Evolutionary conservation across 106 monocot species (phyloP), one percentile per base, ranked within the genome.

Genomic region (Chionographis japonica): DNA sequence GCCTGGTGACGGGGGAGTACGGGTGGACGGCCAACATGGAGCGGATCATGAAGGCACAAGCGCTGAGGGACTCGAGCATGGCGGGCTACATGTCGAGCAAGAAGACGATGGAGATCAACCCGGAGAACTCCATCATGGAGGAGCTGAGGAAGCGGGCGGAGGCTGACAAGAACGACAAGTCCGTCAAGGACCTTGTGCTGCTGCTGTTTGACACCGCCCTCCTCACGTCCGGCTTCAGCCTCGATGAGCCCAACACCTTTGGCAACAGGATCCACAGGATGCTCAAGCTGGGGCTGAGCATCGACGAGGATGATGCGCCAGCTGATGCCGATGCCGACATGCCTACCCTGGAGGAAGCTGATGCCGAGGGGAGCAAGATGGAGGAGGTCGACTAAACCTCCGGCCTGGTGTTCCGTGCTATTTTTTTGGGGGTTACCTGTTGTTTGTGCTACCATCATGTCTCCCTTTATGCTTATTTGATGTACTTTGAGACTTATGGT

Each of bases 121-220:
- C 74, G 6, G 63, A 65, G 60, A 70, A 70, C 46, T 18, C 70
- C 20, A 73, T 73, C 64, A 73, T 73, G 73, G 73, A 73, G 17
- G 73, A 73, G 73, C 56, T 89, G 52, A 79, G 88, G 73, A 82
- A 89, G 76, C 59, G 88, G 37, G 81, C 88, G 0, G 88, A 89
- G 8, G 82, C 82, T 8, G 89, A 89, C 68, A 89, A 89, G 89
- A 89, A 89, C 12, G 89, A 89, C 74, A 89, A 89, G 40, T 89
- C 89, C 0, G 89, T 89, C 1, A 89, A 82, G 79, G 85, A 89
- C 64, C 85, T 89, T 3, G 79, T 85, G 8, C 35, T 89, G 64
- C 74, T 89, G 50, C 77, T 89, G 4, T 89, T 85, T 27, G 89
- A 89, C 61, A 89, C 89, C 3, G 50, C 89, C 1, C 78, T 89